phyloP scores from a whole-genome alignment of 306 rosid species.

The Aeschynomene evenia region DNA sequence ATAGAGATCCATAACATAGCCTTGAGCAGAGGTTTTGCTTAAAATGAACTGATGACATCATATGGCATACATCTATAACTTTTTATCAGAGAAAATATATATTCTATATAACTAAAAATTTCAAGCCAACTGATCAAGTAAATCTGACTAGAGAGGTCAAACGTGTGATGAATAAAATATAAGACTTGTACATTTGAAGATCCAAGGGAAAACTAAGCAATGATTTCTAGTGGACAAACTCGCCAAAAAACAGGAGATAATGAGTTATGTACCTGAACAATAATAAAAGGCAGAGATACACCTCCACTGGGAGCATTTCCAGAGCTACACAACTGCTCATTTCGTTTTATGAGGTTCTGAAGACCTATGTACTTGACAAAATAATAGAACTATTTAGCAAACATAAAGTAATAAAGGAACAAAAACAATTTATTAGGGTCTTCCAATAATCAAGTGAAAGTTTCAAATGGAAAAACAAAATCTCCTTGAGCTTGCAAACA shows the following conservation, averaged over 20 bases:
- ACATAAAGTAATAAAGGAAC: background rate
- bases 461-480: constrained; percentile 1
- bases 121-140: background rate
- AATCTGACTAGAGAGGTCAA: background rate
- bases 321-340: constrained; percentile 78
- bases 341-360: constrained; percentile 85
- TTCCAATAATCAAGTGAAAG: constrained; percentile 12
- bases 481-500: constrained; percentile 12
- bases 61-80: no score
- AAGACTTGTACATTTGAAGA: background rate
- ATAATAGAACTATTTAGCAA: background rate
- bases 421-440: background rate
- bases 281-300: constrained; percentile 93
- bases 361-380: background rate
- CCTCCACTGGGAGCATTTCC: constrained; percentile 94
- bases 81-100: no score
- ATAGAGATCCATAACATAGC: no score
- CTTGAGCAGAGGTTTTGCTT: no score
- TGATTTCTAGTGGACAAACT: constrained; percentile 4
- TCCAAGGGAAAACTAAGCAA: constrained; percentile 4
- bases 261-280: constrained; percentile 75
- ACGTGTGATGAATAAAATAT: background rate
- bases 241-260: constrained; percentile 8
- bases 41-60: no score
- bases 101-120: no score